Evolutionary conservation across 371 early-diverging fungal species (phyloP), one percentile per base, ranked within the genome.

Genomic region (Globomyces sp.): DNA sequence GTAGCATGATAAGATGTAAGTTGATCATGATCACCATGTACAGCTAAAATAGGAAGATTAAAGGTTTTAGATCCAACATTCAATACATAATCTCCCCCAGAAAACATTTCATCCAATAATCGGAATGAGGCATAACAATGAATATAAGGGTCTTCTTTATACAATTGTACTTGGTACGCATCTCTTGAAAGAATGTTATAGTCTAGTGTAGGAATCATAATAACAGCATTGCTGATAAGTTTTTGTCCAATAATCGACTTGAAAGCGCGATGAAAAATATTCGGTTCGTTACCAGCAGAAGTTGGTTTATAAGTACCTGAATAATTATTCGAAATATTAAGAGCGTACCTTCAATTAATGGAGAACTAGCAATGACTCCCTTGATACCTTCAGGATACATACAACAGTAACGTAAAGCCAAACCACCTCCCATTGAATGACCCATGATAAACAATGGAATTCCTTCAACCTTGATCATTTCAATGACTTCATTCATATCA

Each of bases 361-460:
- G 58, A 58, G 44, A 41, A 8, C 44, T 43, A 44, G 44, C 46
- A 5, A 58, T 24, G 4, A 58, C 58, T 6, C 58, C 58, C 5
- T 58, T 40, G 10, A 58, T 24, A 13, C 34, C 4, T 11, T 58
- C 58, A 4, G 58, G 58, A 44, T 24, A 58, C 40, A 43, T 34
- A 13, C 13, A 41, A 4, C 34, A 41, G 58, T 43, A 58, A 8
- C 46, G 5, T 2, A 58, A 13, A 44, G 40, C 34, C 1, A 58
- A 13, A 13, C 44, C 58, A 44, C 58, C 63, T 2, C 63, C 63
- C 63, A 63, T 63, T 6, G 50, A 49, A 37, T 63, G 63, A 39
- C 77, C 77, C 48, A 68, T 64, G 2, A 69, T 51, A 52, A 74
- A 74, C 24, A 70, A 69, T 10, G 71, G 71, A 4, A 67, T 58